These are phyloP conservation scores for Cercophora newfieldiana DNA, from an alignment of 495 filamentous ascomycete species.

Conservation along the genomic window DNA sequence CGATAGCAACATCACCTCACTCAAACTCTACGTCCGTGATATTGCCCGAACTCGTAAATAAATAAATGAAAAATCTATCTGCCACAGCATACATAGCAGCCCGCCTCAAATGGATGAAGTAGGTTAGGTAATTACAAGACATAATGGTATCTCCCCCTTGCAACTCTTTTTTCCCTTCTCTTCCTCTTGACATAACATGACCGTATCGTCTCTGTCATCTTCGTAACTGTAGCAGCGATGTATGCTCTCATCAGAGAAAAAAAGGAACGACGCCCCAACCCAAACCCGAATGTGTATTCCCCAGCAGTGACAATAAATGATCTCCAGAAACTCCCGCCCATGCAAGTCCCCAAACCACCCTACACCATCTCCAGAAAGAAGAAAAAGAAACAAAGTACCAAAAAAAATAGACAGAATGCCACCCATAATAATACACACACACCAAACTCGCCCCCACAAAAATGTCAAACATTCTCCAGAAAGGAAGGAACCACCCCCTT, in stretches of 20 bases:
- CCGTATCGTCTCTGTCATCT: background rate
- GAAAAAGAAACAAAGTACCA: background rate
- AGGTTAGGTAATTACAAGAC: background rate
- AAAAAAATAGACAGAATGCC: background rate
- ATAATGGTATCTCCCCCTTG: conserved; percentile 5
- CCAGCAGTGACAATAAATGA: background rate
- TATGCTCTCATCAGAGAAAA: background rate
- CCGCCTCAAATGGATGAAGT: background rate
- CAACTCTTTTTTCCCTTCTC: background rate
- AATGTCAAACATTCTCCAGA: background rate
- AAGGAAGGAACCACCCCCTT: background rate
- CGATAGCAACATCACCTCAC: background rate
- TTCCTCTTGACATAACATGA: background rate
- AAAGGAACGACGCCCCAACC: background rate
- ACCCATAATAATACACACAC: background rate
- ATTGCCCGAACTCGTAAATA: background rate
- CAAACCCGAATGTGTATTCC: background rate
- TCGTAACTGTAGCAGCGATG: background rate
- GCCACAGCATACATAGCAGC: background rate
- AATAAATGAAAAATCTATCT: background rate
- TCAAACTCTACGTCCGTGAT: background rate
- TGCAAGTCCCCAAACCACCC: background rate
- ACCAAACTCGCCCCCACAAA: too few species aligned
- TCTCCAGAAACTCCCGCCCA: background rate
- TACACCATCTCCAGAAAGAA: too few species aligned